Percentiles rank a stretch among this genome's conserved stretches.
Evolutionary conservation across 2,329 filamentous ascomycete species (phyloP).

Genomic region (Fusarium abutilonis): DNA sequence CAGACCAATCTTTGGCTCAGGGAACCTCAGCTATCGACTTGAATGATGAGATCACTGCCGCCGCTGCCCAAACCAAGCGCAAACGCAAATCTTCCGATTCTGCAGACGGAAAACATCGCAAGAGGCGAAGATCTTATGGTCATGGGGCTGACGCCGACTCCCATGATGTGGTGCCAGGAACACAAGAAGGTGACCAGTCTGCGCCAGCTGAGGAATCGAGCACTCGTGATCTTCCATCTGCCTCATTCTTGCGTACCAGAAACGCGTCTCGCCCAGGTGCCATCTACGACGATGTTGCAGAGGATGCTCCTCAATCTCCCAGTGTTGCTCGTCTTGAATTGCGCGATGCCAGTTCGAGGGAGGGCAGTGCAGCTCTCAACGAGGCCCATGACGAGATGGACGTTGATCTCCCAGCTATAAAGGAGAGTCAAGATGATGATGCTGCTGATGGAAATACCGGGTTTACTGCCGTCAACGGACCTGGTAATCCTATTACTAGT

Average conservation of each 20-base stretch:
- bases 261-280: constrained; percentile 26
- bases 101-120: constrained; percentile 47
- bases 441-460: constrained; percentile 21
- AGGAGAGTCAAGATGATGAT: constrained; percentile 14
- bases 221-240: constrained; percentile 12
- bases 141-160: constrained; percentile 29
- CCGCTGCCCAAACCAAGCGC: constrained; percentile 45
- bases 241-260: constrained; percentile 29
- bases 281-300: constrained; percentile 32
- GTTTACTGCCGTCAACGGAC: constrained; percentile 13
- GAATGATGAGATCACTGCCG: constrained; percentile 31
- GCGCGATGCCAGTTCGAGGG: constrained; percentile 43
- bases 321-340: constrained; percentile 43
- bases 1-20: constrained; percentile 18
- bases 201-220: constrained; percentile 9
- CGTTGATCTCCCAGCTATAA: constrained; percentile 29
- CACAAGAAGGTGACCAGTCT: constrained; percentile 35
- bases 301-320: constrained; percentile 44
- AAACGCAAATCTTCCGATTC: constrained; percentile 49
- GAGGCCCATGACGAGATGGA: constrained; percentile 40
- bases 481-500: constrained; percentile 1
- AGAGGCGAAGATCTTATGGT: constrained; percentile 48
- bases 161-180: constrained; percentile 37
- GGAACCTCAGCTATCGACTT: constrained; percentile 22
- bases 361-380: constrained; percentile 39